Evolutionary conservation across 805 yeast species (phyloP), one percentile per base, ranked within the genome.

Genomic region (Candida khao-thaluensis): DNA sequence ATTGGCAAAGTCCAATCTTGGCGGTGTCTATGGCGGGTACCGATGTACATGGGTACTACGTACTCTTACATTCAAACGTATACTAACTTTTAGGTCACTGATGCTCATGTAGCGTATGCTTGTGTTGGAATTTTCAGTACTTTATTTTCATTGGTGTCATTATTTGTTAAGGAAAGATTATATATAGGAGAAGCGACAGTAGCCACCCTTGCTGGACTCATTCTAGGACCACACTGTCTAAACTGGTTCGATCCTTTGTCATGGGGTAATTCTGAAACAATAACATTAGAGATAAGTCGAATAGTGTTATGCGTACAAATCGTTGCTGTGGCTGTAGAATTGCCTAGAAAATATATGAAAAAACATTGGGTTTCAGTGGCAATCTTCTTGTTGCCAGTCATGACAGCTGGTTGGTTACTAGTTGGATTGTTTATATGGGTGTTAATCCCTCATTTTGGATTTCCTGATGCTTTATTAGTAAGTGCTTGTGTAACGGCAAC

Each of bases 401-500:
- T 89, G 97, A 83, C 95, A 1, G 69, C 69, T 39, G 96, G 96
- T 16, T 89, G 96, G 96, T 62, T 89, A 29, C 66, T 86, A 2
- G 82, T 87, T 18, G 91, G 95, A 0, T 69, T 82, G 2, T 86
- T 87, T 51, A 74, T 87, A 28, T 90, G 89, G 85, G 71, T 74
- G 17, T 64, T 90, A 21, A 80, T 90, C 24, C 91, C 93, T 1
- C 76, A 81, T 7, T 69, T 89, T 42, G 66, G 75, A 40, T 87
- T 89, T 66, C 60, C 85, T 15, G 85, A 81, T 35, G 81, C 87
- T 2, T 71, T 89, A 24, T 71, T 82, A 34, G 79, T 89, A 1
- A 76, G 90, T 22, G 96, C 95, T 1, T 88, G 96, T 58, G 81
- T 89, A 32, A 90, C 96, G 0, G 96, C 96, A 2, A 90, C 97